phyloP scores from a whole-genome alignment of 305 asterid species.

The Ajuga reptans region DNA sequence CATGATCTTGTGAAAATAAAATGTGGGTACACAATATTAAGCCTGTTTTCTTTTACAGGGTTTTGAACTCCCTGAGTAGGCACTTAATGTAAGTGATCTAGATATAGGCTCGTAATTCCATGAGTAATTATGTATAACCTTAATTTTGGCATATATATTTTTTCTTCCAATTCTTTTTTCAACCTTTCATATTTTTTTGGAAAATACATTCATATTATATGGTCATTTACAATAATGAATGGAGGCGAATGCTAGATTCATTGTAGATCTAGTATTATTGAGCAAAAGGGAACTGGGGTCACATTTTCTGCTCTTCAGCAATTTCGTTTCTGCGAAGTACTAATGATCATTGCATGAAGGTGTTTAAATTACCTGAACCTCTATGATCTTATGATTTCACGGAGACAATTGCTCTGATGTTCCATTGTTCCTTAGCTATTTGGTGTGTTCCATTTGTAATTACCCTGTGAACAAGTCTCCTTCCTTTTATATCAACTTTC shows the following conservation, averaged over 20 bases:
- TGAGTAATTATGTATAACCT: neutral
- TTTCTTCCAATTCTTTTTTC: neutral
- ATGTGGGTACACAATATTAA: neutral
- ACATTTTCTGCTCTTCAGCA: neutral
- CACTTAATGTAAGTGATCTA: constrained; percentile 2
- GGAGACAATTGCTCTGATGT: neutral
- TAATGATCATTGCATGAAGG: constrained; percentile 12
- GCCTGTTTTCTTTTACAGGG: neutral
- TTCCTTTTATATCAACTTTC: neutral
- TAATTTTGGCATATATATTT: neutral
- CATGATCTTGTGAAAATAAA: neutral
- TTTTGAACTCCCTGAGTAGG: neutral
- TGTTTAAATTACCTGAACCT: constrained; percentile 1
- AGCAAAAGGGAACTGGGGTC: neutral
- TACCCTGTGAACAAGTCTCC: neutral
- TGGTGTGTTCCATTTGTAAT: neutral
- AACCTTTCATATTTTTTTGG: neutral
- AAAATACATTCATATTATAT: neutral
- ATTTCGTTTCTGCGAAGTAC: constrained; percentile 7
- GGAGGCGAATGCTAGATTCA: neutral
- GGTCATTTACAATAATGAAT: neutral
- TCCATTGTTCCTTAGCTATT: neutral
- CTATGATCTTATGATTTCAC: neutral
- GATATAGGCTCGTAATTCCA: neutral
- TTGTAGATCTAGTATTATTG: neutral